Evolutionary conservation across 176 grass and related monocot genomes (phyloP).

Genomic region (Ensete glaucum): DNA sequence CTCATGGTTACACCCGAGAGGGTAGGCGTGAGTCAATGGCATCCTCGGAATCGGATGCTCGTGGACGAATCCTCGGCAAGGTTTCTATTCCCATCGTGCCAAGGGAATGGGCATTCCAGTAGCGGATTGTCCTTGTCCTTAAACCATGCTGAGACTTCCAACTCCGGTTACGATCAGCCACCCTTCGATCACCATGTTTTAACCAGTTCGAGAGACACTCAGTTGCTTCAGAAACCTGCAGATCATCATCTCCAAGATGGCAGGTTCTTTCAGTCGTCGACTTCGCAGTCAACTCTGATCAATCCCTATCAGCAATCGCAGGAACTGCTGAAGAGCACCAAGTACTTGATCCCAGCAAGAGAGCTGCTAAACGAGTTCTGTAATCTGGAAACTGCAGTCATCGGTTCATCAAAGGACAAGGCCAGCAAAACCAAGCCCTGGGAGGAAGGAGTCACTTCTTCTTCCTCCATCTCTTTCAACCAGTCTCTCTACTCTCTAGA

Average conservation of each 20-base stretch:
- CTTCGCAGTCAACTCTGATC: background rate
- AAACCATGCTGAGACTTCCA: conserved; percentile 2
- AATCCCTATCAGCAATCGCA: background rate
- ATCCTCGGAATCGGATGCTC: conserved; percentile 26
- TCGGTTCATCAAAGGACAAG: conserved; percentile 19
- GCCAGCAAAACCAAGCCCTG: conserved; percentile 19
- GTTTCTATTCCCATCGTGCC: conserved; percentile 4
- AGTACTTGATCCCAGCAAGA: conserved; percentile 58
- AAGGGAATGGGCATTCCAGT: background rate
- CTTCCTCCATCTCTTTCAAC: conserved; percentile 39
- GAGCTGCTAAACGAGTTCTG: conserved; percentile 84
- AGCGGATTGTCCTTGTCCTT: conserved; percentile 14
- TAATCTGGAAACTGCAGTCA: conserved; percentile 31
- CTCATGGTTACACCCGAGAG: conserved; percentile 25
- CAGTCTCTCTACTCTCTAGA: conserved; percentile 53
- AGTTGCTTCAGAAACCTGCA: background rate
- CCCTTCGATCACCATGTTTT: background rate
- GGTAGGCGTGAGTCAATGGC: conserved; percentile 37
- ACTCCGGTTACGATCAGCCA: background rate
- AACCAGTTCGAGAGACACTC: background rate
- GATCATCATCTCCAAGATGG: background rate
- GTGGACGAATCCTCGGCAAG: conserved; percentile 15
- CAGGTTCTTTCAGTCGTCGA: background rate
- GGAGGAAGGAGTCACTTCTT: conserved; percentile 37
- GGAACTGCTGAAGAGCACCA: conserved; percentile 45